phyloP scores from a whole-genome alignment of 2,329 filamentous ascomycete species.

The Neurospora sp. region DNA sequence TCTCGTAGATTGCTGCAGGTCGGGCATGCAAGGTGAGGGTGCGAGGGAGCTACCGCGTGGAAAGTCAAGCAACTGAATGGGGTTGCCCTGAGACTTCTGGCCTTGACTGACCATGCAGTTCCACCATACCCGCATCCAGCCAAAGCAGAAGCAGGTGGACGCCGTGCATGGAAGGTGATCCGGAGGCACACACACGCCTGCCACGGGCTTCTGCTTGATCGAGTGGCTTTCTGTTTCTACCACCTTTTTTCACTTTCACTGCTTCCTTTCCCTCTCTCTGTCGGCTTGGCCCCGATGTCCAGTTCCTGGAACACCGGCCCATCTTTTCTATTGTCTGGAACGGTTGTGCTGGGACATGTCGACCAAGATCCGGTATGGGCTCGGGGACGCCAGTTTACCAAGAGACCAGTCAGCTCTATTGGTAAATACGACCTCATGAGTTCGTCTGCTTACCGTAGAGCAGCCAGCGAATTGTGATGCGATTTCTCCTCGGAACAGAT shows the following conservation, averaged over 20 bases:
- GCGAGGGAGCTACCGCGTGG: neutral
- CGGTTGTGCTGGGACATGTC: neutral
- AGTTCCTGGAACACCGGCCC: neutral
- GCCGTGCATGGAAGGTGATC: conserved; percentile 2
- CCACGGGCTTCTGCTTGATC: conserved; percentile 8
- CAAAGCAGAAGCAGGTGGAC: neutral
- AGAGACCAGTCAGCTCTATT: neutral
- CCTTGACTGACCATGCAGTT: neutral
- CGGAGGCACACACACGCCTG: neutral
- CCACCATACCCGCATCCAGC: neutral
- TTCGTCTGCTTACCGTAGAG: neutral
- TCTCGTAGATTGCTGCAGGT: conserved; percentile 8
- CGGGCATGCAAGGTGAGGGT: conserved; percentile 4
- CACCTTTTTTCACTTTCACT: neutral
- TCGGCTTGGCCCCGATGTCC: neutral
- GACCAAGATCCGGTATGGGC: neutral
- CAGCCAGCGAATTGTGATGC: neutral
- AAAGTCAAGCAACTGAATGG: neutral
- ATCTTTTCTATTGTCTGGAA: neutral
- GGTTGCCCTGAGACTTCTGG: neutral
- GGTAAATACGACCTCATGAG: neutral
- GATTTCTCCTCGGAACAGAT: neutral
- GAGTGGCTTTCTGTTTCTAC: conserved; percentile 4
- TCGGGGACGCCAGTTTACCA: neutral
- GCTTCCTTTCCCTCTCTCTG: neutral